Conservation (phyloP, 1,284 basidiomycete genomes). For the Melanopsichium pennsylvanicum region DNA sequence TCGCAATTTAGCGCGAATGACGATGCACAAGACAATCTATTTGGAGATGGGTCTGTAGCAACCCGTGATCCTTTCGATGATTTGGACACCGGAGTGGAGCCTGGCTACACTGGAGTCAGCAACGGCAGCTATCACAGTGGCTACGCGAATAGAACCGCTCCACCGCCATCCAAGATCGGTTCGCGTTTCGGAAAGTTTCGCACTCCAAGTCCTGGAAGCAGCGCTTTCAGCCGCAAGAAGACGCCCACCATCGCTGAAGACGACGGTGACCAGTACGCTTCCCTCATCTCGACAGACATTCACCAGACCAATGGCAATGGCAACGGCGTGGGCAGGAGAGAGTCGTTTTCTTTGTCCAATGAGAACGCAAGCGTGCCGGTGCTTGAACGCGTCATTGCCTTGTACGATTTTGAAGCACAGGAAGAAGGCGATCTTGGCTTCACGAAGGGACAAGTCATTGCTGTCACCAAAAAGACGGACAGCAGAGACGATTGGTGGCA, state of each 20-base stretch:
- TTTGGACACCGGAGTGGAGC: slow-evolving; percentile 6
- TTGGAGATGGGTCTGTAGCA: slow-evolving; percentile 2
- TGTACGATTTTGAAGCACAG: slow-evolving; percentile 60
- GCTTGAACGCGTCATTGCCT: slow-evolving; percentile 52
- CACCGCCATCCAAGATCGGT: slow-evolving; percentile 18
- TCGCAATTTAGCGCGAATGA: slow-evolving; percentile 26
- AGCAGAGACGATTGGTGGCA: slow-evolving; percentile 62
- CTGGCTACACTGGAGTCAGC: slow-evolving; percentile 6
- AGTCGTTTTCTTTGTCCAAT: slow-evolving; percentile 19
- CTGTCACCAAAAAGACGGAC: slow-evolving; percentile 53
- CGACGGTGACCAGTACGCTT: slow-evolving; percentile 6
- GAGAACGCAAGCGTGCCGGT: slow-evolving; percentile 28
- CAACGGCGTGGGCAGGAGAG: not conserved
- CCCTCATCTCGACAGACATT: slow-evolving; percentile 14
- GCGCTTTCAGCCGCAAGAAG: slow-evolving; percentile 30
- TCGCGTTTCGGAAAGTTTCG: slow-evolving; percentile 32
- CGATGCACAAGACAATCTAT: slow-evolving; percentile 22
- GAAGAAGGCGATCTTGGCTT: slow-evolving; percentile 58
- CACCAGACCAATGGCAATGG: not conserved
- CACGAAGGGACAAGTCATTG: slow-evolving; percentile 59
- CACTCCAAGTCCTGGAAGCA: slow-evolving; percentile 29
- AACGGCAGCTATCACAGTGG: not conserved
- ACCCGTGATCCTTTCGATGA: slow-evolving; percentile 30
- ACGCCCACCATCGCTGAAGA: slow-evolving; percentile 35
- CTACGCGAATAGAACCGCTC: slow-evolving; percentile 3